phyloP scores from a whole-genome alignment of 169 alveolate genomes.

The Plasmodium gaboni region DNA sequence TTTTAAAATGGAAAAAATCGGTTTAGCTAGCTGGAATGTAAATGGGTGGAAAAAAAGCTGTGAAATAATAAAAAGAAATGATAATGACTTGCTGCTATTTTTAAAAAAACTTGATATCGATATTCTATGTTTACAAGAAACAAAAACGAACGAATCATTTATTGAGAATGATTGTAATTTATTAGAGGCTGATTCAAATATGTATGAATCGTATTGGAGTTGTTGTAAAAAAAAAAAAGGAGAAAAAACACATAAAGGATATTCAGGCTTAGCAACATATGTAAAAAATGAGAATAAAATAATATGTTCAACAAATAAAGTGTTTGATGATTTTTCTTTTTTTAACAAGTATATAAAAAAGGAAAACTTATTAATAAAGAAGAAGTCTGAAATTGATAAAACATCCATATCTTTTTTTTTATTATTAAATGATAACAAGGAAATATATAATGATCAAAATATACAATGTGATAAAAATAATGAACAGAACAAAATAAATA shows the following conservation, averaged over 20 bases:
- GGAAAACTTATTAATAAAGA: conserved; percentile 11
- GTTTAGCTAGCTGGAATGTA: conserved; percentile 78
- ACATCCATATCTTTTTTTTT: conserved; percentile 50
- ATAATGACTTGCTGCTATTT: conserved; percentile 19
- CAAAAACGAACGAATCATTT: conserved; percentile 39
- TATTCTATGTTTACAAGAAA: conserved; percentile 78
- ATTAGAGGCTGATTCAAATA: conserved; percentile 63
- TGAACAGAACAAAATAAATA: not conserved
- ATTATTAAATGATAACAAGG: not conserved
- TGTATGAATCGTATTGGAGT: conserved; percentile 65
- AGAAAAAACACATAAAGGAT: conserved; percentile 29
- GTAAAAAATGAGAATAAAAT: conserved; percentile 27
- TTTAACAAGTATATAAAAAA: conserved; percentile 8
- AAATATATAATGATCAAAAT: not conserved
- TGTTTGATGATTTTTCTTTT: conserved; percentile 54
- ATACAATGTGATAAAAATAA: not conserved
- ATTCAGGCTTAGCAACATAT: conserved; percentile 67
- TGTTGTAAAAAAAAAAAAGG: conserved; percentile 45
- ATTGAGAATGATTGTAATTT: conserved; percentile 54
- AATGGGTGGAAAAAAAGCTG: conserved; percentile 80
- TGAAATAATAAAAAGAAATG: conserved; percentile 65
- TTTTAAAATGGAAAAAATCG: conserved; percentile 25
- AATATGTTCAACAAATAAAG: conserved; percentile 34
- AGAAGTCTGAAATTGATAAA: conserved; percentile 13
- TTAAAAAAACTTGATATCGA: conserved; percentile 53